Conservation (phyloP, 257 asterid species). For the Euphrasia confusa region DNA sequence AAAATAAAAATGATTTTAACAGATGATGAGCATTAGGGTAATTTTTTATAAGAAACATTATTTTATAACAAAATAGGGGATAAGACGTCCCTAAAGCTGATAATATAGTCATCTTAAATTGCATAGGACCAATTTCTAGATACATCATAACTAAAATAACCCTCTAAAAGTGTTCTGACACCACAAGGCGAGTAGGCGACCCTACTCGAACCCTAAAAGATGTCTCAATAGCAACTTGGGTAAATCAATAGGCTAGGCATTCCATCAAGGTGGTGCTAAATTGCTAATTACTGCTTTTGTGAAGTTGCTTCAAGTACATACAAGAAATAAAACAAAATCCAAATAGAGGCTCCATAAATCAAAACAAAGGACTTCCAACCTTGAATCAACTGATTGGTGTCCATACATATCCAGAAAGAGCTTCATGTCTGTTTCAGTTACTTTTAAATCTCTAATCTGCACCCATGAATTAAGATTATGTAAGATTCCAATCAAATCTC, state of each 20-base stretch:
- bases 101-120: too few species aligned
- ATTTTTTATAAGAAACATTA: background rate
- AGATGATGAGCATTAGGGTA: background rate
- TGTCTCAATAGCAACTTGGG: conserved; percentile 13
- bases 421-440: conserved; percentile 54
- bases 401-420: conserved; percentile 68
- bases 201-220: background rate
- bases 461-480: conserved; percentile 27
- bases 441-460: conserved; percentile 74
- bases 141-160: too few species aligned
- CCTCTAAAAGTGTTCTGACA: too few species aligned
- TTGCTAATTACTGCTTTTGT: conserved; percentile 11
- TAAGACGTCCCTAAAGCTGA: too few species aligned
- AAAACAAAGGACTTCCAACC: conserved; percentile 41
- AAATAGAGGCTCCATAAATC: conserved; percentile 8
- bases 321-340: conserved; percentile 11
- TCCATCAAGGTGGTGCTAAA: conserved; percentile 10
- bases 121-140: too few species aligned
- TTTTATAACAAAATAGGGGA: too few species aligned
- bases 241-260: conserved; percentile 13
- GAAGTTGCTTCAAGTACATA: conserved; percentile 13
- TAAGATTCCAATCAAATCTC: conserved; percentile 19
- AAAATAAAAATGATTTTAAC: background rate
- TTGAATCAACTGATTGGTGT: conserved; percentile 61
- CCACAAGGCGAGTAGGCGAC: too few species aligned